Conservation (phyloP, 164 flowering plant genomes). For the Magnolia sinica region DNA sequence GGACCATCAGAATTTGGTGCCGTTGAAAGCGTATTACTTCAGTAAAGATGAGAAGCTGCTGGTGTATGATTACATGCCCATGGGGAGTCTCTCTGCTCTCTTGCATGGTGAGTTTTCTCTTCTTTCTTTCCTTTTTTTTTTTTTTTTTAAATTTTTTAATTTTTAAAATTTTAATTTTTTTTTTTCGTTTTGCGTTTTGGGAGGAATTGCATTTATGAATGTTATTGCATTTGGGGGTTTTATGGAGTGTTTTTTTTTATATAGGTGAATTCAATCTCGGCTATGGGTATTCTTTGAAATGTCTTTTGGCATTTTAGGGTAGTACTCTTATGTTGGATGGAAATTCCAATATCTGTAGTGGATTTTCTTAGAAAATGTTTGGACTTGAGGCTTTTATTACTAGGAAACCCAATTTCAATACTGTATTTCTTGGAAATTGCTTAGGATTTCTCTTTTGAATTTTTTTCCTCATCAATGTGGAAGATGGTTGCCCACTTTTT, state of each 20-base stretch:
- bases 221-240: not conserved
- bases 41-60: slow-evolving; percentile 82
- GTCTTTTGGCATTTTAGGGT: not conserved
- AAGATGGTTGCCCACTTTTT: not conserved
- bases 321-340: not conserved
- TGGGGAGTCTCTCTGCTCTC: slow-evolving; percentile 96
- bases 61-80: slow-evolving; percentile 85
- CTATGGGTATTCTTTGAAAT: not conserved
- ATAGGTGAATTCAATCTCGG: not conserved
- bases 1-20: slow-evolving; percentile 73
- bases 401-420: not conserved
- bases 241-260: not conserved
- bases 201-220: not conserved
- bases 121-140: not conserved
- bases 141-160: not conserved
- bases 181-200: not conserved
- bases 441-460: not conserved
- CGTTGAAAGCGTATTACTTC: slow-evolving; percentile 73
- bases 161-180: not conserved
- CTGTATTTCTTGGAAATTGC: not conserved
- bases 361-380: not conserved
- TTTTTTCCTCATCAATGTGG: not conserved
- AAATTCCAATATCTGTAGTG: not conserved
- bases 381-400: not conserved
- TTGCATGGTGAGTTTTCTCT: slow-evolving; percentile 66